Percentiles rank a stretch among this genome's conserved stretches.
phyloP scores from a whole-genome alignment of 2,329 filamentous ascomycete species.

The Coleophoma eucalyptorum region DNA sequence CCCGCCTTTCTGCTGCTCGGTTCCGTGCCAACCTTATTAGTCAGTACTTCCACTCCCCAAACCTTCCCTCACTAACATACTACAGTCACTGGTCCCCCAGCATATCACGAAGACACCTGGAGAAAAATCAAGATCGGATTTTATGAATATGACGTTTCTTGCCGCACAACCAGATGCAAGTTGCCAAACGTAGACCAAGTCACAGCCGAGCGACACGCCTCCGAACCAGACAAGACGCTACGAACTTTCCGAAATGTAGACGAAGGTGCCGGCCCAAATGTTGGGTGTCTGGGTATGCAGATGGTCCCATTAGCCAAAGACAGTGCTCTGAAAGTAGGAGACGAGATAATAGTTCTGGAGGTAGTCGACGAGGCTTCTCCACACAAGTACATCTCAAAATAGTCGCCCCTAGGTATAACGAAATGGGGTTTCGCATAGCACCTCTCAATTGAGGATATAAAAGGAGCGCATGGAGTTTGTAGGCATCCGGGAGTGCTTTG shows the following conservation, averaged over 20 bases:
- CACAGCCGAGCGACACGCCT: conserved; percentile 23
- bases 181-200: conserved; percentile 65
- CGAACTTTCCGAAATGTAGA: conserved; percentile 57
- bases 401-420: too few species aligned
- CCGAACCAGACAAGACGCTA: conserved; percentile 57
- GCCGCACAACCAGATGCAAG: conserved; percentile 66
- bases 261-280: conserved; percentile 46
- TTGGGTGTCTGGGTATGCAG: conserved; percentile 63
- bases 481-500: too few species aligned
- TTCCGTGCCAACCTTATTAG: conserved; percentile 72
- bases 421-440: too few species aligned
- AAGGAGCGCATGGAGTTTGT: too few species aligned
- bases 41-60: conserved; percentile 27
- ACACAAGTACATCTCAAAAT: too few species aligned
- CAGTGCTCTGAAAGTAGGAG: conserved; percentile 50
- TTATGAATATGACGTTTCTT: conserved; percentile 56
- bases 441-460: too few species aligned
- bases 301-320: conserved; percentile 49
- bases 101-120: conserved; percentile 71
- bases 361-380: conserved; percentile 7
- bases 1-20: conserved; percentile 54
- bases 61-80: background rate
- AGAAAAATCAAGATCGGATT: conserved; percentile 49
- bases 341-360: conserved; percentile 47
- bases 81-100: conserved; percentile 54